Percentiles rank a stretch among this genome's conserved stretches.
Conservation (phyloP, 1,284 basidiomycete genomes). For the Ustilago lituana region DNA sequence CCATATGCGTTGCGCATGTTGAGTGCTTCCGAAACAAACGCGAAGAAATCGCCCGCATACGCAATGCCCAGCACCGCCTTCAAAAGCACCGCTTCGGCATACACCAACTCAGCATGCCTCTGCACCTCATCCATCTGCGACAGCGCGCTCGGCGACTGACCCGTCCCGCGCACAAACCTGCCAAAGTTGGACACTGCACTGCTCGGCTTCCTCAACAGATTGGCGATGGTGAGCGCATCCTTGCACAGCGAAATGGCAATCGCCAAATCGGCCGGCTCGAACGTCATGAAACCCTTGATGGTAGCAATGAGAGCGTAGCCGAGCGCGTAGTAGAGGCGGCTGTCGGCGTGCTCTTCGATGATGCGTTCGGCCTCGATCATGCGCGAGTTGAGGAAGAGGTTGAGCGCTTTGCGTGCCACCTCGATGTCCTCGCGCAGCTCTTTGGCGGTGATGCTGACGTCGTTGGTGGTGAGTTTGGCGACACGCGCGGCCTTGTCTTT, state of each 20-base stretch:
- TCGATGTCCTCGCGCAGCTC: constrained; percentile 57
- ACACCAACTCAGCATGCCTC: constrained; percentile 64
- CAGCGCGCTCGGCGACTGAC: constrained; percentile 52
- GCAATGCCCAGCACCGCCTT: constrained; percentile 65
- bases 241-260: constrained; percentile 65
- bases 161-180: constrained; percentile 64
- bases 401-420: constrained; percentile 52
- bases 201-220: constrained; percentile 58
- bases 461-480: constrained; percentile 51
- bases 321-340: constrained; percentile 63
- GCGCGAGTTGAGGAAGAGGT: constrained; percentile 66
- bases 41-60: constrained; percentile 65
- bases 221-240: constrained; percentile 60
- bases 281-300: constrained; percentile 68
- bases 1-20: constrained; percentile 66
- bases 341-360: constrained; percentile 56
- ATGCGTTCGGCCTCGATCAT: constrained; percentile 66
- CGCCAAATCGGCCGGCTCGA: constrained; percentile 63
- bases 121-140: constrained; percentile 62
- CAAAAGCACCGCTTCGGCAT: constrained; percentile 61
- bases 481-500: constrained; percentile 59
- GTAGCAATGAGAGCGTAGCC: constrained; percentile 63
- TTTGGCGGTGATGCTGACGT: constrained; percentile 48
- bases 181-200: constrained; percentile 57
- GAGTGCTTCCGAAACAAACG: constrained; percentile 64